phyloP scores from a whole-genome alignment of 2,329 filamentous ascomycete genomes.

The Emergomyces orientalis region DNA sequence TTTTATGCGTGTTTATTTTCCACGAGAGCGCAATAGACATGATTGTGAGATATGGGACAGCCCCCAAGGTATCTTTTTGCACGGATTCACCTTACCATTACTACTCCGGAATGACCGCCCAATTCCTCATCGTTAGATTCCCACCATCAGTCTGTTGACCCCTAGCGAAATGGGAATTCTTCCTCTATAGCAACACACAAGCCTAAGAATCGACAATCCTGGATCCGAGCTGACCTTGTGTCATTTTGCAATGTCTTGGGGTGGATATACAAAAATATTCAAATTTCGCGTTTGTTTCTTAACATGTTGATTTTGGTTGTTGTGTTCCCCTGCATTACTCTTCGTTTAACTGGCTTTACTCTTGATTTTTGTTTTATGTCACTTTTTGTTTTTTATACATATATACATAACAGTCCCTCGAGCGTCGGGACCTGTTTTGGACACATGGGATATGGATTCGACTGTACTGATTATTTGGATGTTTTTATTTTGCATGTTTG shows the following conservation, averaged over 20 bases:
- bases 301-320: background rate
- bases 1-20: background rate
- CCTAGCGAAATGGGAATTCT: background rate
- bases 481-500: background rate
- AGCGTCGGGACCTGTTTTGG: conserved; percentile 2
- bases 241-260: background rate
- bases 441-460: background rate
- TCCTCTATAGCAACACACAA: background rate
- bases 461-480: conserved; percentile 4
- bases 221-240: background rate
- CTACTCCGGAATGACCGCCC: background rate
- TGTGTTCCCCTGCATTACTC: background rate
- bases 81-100: background rate
- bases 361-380: background rate
- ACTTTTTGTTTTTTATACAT: background rate
- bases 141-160: background rate
- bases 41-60: background rate
- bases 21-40: background rate
- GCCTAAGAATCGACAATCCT: background rate
- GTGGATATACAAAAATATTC: background rate
- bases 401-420: background rate
- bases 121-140: background rate
- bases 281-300: background rate
- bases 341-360: background rate
- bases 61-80: background rate